Percentiles rank a stretch among this genome's conserved stretches.
These are phyloP conservation scores for Pneumocystis jirovecii DNA, from an alignment of 1,139 yeast genomes.

Conservation along the genomic window DNA sequence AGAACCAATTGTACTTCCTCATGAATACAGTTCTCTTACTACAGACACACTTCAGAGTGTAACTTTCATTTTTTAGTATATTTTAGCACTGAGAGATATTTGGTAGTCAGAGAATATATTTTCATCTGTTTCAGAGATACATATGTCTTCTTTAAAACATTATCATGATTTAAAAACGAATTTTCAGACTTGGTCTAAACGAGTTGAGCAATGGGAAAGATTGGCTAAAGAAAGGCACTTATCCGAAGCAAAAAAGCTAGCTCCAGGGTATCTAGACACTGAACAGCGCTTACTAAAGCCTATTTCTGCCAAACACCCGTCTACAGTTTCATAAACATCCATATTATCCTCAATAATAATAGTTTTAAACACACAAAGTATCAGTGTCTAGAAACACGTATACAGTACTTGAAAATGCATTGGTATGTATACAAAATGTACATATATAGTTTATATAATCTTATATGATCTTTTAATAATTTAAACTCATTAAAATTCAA, in stretches of 20 bases:
- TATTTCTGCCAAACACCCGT: not conserved
- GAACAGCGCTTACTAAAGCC: constrained; percentile 8
- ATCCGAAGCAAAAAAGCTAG: constrained; percentile 5
- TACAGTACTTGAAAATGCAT: too few relatives aligned
- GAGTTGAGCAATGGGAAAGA: constrained; percentile 5
- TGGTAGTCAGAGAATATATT: not conserved
- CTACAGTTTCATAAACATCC: not conserved
- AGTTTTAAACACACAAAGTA: too few relatives aligned
- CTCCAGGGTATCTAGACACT: constrained; percentile 12
- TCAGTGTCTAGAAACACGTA: too few relatives aligned
- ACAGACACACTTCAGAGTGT: not conserved
- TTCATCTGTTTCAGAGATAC: not conserved
- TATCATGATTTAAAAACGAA: not conserved
- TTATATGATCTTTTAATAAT: too few relatives aligned
- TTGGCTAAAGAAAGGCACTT: not conserved
- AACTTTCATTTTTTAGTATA: not conserved
- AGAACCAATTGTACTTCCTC: not conserved
- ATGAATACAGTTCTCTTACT: not conserved
- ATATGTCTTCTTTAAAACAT: not conserved
- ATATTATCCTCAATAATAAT: not conserved
- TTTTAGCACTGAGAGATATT: not conserved
- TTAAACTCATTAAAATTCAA: too few relatives aligned
- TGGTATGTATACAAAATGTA: too few relatives aligned
- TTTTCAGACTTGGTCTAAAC: not conserved
- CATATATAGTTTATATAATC: too few relatives aligned